Conservation (phyloP, 768 basidiomycete genomes). For the Mycena crocata region DNA sequence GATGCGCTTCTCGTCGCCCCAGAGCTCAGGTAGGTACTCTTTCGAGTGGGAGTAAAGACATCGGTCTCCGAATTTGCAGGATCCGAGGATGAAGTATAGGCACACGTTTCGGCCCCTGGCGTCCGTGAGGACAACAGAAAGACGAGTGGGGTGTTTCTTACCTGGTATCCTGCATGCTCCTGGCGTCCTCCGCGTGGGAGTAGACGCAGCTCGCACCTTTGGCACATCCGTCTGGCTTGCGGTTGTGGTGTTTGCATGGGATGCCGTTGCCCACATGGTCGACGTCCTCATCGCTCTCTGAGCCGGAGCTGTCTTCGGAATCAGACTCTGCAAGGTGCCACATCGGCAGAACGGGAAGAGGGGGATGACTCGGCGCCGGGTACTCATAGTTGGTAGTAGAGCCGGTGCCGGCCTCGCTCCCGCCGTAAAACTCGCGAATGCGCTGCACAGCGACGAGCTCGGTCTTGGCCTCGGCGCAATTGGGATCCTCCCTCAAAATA, state of each 20-base stretch:
- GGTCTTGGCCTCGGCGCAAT: conserved; percentile 21
- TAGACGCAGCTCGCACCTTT: conserved; percentile 25
- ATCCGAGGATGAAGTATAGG: conserved; percentile 25
- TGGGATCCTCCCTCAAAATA: conserved; percentile 19
- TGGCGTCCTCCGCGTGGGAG: conserved; percentile 27
- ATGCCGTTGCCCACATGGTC: conserved; percentile 26
- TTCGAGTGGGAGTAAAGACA: conserved; percentile 27
- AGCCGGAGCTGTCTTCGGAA: not conserved
- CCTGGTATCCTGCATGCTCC: conserved; percentile 20
- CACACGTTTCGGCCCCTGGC: conserved; percentile 27
- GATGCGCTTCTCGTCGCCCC: not conserved
- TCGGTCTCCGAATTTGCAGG: conserved; percentile 21
- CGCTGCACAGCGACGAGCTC: conserved; percentile 7
- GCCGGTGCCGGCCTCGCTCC: not conserved
- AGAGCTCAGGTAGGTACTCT: conserved; percentile 11
- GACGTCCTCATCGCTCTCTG: not conserved
- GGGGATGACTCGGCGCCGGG: conserved; percentile 5
- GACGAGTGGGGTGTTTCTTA: not conserved
- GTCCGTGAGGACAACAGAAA: not conserved
- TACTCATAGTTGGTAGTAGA: not conserved
- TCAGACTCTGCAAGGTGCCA: not conserved
- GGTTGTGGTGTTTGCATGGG: conserved; percentile 31
- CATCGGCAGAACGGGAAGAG: conserved; percentile 1
- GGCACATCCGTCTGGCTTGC: conserved; percentile 24
- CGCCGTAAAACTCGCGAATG: not conserved